Evolutionary conservation across 1,284 basidiomycete species (phyloP).

Genomic region (Fomitiporia mediterranea): DNA sequence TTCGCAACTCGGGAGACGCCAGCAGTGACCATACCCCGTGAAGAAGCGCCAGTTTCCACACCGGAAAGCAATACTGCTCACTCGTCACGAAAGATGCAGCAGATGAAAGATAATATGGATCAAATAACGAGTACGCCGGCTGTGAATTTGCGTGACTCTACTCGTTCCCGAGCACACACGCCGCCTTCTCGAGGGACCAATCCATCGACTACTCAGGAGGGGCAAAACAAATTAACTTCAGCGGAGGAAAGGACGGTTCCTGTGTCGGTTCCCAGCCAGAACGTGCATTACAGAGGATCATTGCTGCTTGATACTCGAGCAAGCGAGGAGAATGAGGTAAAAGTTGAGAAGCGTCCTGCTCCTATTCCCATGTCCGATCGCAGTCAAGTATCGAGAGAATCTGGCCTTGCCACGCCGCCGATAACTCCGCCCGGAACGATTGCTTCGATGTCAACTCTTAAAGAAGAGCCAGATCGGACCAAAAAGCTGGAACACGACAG

Average conservation of each 20-base stretch:
- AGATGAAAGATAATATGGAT: too few relatives aligned
- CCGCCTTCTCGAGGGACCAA: not conserved
- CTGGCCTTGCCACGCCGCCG: slow-evolving; percentile 16
- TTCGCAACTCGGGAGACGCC: too few relatives aligned
- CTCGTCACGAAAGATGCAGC: too few relatives aligned
- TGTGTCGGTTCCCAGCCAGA: not conserved
- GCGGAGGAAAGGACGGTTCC: not conserved
- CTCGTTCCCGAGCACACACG: not conserved
- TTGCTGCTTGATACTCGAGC: not conserved
- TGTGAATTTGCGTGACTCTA: too few relatives aligned
- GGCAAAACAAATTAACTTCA: not conserved
- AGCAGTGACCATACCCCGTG: too few relatives aligned
- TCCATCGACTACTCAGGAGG: not conserved
- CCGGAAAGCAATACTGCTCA: too few relatives aligned
- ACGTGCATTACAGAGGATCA: too few relatives aligned
- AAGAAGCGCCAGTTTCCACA: too few relatives aligned
- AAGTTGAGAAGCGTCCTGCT: not conserved
- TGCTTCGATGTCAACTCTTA: not conserved
- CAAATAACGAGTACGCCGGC: too few relatives aligned
- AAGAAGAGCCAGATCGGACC: not conserved
- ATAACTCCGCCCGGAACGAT: slow-evolving; percentile 11
- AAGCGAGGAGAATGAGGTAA: not conserved
- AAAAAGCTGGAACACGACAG: not conserved
- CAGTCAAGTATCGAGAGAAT: not conserved
- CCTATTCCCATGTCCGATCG: not conserved